A percentile compares a stretch with the other conserved stretches of the same genome.
Evolutionary conservation across 2,329 filamentous ascomycete genomes (phyloP).

Genomic region (Geosmithia flava): DNA sequence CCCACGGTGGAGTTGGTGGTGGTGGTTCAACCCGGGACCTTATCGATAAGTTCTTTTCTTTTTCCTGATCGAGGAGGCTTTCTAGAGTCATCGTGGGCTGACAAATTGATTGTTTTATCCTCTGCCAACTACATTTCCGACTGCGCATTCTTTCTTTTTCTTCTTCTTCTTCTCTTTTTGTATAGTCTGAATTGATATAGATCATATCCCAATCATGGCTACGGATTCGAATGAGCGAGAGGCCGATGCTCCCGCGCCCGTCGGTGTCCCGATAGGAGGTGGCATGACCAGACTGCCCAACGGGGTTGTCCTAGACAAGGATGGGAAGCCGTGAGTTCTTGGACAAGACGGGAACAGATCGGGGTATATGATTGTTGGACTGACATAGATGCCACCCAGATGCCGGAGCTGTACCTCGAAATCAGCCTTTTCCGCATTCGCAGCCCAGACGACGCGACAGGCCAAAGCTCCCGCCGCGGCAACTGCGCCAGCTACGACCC

Average conservation of each 20-base stretch:
- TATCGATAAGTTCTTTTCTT: neutral
- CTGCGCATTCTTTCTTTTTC: neutral
- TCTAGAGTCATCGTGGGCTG: neutral
- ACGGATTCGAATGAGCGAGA: neutral
- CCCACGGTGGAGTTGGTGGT: no score
- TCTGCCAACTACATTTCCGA: neutral
- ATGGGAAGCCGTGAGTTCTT: conserved; percentile 67
- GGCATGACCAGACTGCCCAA: conserved; percentile 46
- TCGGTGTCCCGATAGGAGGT: neutral
- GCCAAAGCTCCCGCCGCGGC: conserved; percentile 8
- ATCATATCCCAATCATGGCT: neutral
- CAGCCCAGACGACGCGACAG: conserved; percentile 11
- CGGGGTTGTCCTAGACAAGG: conserved; percentile 63
- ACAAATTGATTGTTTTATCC: neutral
- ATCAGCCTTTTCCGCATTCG: conserved; percentile 13
- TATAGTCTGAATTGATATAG: neutral
- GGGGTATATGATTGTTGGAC: no score
- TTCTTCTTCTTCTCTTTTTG: neutral
- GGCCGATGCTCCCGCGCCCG: neutral
- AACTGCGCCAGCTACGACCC: conserved; percentile 11
- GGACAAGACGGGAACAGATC: neutral
- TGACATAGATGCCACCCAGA: no score
- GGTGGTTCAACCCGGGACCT: neutral
- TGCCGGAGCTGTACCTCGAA: neutral
- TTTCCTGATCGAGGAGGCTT: neutral